Conservation (phyloP, 2,329 filamentous ascomycete species). For the Pseudogymnoascus pannorum region DNA sequence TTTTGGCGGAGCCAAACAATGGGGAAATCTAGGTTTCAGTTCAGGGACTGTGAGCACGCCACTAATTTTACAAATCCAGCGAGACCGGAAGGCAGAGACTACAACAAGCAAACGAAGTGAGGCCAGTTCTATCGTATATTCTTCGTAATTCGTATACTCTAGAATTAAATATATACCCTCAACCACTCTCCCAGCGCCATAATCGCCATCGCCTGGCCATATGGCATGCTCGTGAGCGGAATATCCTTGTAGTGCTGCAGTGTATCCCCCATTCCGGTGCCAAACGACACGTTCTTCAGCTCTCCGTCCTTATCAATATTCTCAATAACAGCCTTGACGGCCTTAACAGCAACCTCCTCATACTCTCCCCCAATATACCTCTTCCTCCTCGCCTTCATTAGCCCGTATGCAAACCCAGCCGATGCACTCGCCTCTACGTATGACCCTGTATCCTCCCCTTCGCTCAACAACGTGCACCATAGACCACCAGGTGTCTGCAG, state of each 20-base stretch:
- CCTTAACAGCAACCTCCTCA: slow-evolving; percentile 53
- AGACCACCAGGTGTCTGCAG: slow-evolving; percentile 57
- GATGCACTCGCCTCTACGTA: slow-evolving; percentile 73
- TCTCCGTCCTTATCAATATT: slow-evolving; percentile 63
- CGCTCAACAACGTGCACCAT: slow-evolving; percentile 69
- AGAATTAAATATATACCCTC: slow-evolving; percentile 44
- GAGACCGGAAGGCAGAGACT: not conserved
- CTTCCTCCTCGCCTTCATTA: slow-evolving; percentile 65
- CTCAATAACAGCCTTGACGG: slow-evolving; percentile 57
- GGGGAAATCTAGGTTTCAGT: not conserved
- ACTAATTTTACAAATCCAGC: not conserved
- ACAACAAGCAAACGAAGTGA: not conserved
- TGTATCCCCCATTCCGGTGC: slow-evolving; percentile 67
- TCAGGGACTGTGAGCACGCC: not conserved
- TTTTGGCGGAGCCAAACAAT: too few species aligned
- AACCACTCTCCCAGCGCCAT: slow-evolving; percentile 72
- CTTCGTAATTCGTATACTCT: slow-evolving; percentile 1
- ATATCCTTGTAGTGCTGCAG: slow-evolving; percentile 75
- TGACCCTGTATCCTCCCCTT: slow-evolving; percentile 57
- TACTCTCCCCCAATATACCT: slow-evolving; percentile 60
- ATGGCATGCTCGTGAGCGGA: slow-evolving; percentile 71
- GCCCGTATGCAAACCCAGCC: slow-evolving; percentile 73
- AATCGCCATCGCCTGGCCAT: slow-evolving; percentile 78
- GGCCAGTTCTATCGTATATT: not conserved
- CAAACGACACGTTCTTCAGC: slow-evolving; percentile 67